Evolutionary conservation across 495 filamentous ascomycete species (phyloP), one percentile per base, ranked within the genome.

Genomic region (Penicillium arizonense): DNA sequence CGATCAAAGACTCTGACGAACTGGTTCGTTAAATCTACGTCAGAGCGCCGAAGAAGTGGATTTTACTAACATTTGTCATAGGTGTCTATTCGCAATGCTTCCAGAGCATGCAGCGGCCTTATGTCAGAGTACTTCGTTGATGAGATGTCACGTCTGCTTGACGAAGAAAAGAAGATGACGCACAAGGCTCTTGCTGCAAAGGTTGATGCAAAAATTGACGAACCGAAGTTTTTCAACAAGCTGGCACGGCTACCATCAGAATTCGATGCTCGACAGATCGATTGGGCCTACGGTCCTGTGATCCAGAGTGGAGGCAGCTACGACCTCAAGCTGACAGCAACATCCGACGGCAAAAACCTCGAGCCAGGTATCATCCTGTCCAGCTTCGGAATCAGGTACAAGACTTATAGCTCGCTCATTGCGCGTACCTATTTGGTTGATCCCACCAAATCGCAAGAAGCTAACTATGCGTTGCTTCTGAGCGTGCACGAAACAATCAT

Each of bases 1-100:
- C 95, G n/a, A 82, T 96, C 53, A 99, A 99, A 71, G 95, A 97
- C 69, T 92, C 96, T 51, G 86, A 87, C 55, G 94, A 99, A 70
- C 75, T 98, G 58, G 84, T 87, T 70, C 50, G 78, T 71, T 48
- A 36, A 50, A 30, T 18, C 24, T 8, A 23, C 35, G 9, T 8
- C 18, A 35, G 12, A 6, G 13, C 32, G 5, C 18, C 6, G 16
- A 28, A 44, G 13, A 23, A 24, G 30, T 47, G 21, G 7, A 39
- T 11, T 12, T 47, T 52, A 41, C 59, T 60, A n/a, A 46, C 36
- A 9, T 14, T 9, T 33, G 1, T 10, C 30, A 33, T 34, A 87
- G 79, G 91, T 95, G 38, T 85, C 87, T 1, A 96, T 97, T 80
- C 85, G 95, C 39, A 92, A 90, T 59, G 90, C 94, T 3, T 95